Conservation (phyloP, 768 basidiomycete genomes). For the Obba rivulosa region DNA sequence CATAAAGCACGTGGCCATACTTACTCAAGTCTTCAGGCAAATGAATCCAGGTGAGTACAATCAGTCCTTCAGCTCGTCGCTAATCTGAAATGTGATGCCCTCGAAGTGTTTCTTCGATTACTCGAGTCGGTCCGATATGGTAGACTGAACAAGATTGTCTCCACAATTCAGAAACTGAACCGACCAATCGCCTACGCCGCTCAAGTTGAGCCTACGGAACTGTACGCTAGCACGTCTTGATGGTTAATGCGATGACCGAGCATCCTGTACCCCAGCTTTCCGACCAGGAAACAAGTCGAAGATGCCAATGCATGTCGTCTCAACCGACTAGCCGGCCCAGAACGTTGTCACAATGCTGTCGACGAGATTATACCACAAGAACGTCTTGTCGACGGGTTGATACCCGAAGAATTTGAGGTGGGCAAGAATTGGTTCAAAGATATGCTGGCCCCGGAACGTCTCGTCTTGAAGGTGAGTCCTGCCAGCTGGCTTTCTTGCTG, state of each 20-base stretch:
- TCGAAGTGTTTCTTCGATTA: too few species aligned
- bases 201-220: conserved; percentile 82
- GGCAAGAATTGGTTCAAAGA: conserved; percentile 81
- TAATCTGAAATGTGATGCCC: too few species aligned
- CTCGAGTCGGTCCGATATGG: too few species aligned
- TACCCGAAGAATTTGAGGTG: too few species aligned
- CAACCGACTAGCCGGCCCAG: conserved; percentile 46
- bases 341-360: conserved; percentile 44
- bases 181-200: conserved; percentile 72
- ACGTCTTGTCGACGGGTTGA: too few species aligned
- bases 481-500: too few species aligned
- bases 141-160: conserved; percentile 42
- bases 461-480: conserved; percentile 60
- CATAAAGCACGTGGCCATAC: conserved; percentile 69
- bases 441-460: conserved; percentile 75
- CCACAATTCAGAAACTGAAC: conserved; percentile 61
- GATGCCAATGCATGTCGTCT: conserved; percentile 72
- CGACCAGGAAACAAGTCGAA: conserved; percentile 89
- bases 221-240: conserved; percentile 38
- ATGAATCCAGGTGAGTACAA: conserved; percentile 39
- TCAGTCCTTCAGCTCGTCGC: too few species aligned
- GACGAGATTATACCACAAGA: too few species aligned
- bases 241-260: too few species aligned
- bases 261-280: conserved; percentile 61
- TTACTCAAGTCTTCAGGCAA: conserved; percentile 94